Conservation (phyloP, 2,329 filamentous ascomycete species). For the Diplodia sapinea region DNA sequence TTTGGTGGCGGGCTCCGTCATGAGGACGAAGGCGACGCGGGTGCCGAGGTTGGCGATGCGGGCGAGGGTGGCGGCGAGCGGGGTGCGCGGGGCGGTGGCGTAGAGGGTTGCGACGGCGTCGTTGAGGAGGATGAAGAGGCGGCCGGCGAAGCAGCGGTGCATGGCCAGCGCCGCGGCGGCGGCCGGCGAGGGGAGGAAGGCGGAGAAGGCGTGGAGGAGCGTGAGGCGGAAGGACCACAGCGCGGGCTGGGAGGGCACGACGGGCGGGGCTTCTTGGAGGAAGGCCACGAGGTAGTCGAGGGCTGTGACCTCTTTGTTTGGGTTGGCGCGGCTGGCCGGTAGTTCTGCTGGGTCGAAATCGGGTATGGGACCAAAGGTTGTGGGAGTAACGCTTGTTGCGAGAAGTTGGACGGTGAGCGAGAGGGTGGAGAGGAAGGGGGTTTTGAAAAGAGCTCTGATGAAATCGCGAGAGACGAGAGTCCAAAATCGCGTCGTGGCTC, state of each 20-base stretch:
- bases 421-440: conserved; percentile 70
- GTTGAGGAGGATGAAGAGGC: conserved; percentile 76
- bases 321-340: conserved; percentile 39
- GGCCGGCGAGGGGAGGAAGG: conserved; percentile 55
- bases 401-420: conserved; percentile 69
- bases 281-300: not conserved
- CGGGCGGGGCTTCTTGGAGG: not conserved
- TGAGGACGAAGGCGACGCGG: conserved; percentile 65
- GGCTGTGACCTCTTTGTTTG: not conserved
- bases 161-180: conserved; percentile 69
- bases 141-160: conserved; percentile 73
- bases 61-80: conserved; percentile 50
- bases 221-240: conserved; percentile 51
- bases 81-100: conserved; percentile 37
- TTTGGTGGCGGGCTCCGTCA: conserved; percentile 63
- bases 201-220: conserved; percentile 49
- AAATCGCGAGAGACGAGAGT: conserved; percentile 39
- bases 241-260: conserved; percentile 36
- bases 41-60: conserved; percentile 64
- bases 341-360: conserved; percentile 31
- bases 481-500: conserved; percentile 66
- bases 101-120: conserved; percentile 71
- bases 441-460: not conserved
- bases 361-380: conserved; percentile 70
- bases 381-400: conserved; percentile 66